phyloP scores from a whole-genome alignment of 306 rosid species.

The Cucurbita moschata region DNA sequence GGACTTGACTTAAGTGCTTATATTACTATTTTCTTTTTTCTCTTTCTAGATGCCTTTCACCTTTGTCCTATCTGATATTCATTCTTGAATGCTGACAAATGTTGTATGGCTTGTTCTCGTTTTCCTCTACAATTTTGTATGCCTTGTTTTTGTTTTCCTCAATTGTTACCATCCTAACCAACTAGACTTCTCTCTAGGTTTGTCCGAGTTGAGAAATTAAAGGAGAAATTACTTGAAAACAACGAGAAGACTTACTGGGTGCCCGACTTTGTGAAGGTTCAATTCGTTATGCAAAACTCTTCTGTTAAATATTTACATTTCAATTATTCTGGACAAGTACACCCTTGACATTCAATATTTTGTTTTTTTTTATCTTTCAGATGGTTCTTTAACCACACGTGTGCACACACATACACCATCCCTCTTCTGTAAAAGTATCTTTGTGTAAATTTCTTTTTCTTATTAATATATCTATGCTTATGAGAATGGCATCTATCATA shows the following conservation, averaged over 20 bases:
- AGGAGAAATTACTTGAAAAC: slow-evolving; percentile 73
- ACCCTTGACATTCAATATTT: neutral
- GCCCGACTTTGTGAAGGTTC: slow-evolving; percentile 95
- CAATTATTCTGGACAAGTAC: neutral
- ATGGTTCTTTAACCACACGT: neutral
- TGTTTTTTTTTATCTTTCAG: neutral
- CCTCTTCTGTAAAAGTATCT: neutral
- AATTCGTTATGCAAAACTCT: neutral
- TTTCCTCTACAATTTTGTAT: neutral
- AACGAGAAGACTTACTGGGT: slow-evolving; percentile 88
- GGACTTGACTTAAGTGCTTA: neutral
- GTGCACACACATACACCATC: neutral
- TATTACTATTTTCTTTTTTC: neutral
- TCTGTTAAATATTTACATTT: neutral
- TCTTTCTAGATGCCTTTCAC: neutral
- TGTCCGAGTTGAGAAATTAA: slow-evolving; percentile 68
- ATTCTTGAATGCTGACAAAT: neutral
- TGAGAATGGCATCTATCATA: neutral
- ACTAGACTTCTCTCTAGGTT: slow-evolving; percentile 36
- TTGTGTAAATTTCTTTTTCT: neutral
- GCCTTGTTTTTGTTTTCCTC: neutral
- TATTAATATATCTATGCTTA: neutral
- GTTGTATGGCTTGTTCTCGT: neutral
- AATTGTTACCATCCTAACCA: neutral
- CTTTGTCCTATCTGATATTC: neutral